A percentile compares a stretch with the other conserved stretches of the same genome.
These are phyloP conservation scores for Dalbergia cochinchinensis DNA, from an alignment of 306 rosid species.

Conservation along the genomic window DNA sequence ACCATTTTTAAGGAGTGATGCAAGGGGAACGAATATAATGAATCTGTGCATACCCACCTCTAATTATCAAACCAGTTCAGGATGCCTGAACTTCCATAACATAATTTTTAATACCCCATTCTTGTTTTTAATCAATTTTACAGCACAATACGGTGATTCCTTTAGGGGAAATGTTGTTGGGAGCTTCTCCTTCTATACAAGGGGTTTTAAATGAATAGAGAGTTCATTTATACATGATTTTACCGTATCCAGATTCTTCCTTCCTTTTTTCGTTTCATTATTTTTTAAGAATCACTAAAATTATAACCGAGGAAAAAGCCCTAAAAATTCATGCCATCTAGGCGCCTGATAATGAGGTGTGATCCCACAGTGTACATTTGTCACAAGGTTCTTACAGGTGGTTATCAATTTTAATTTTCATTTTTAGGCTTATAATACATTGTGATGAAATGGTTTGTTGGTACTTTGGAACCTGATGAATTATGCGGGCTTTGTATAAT, in stretches of 20 bases:
- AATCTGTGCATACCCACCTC: not conserved
- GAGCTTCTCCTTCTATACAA: not conserved
- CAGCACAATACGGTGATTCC: not conserved
- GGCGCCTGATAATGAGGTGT: not conserved
- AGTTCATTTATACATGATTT: constrained; percentile 7
- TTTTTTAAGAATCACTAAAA: not conserved
- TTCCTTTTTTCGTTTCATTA: not conserved
- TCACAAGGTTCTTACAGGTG: not conserved
- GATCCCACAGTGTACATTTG: not conserved
- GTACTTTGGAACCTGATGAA: not conserved
- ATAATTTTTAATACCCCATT: not conserved
- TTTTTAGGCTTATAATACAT: constrained; percentile 5
- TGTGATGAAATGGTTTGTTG: not conserved
- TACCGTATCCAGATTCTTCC: not conserved
- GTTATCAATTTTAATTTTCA: not conserved
- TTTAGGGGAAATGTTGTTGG: constrained; percentile 3
- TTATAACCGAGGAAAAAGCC: not conserved
- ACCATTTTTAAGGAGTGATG: not conserved
- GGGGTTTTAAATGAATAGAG: not conserved
- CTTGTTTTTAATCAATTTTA: not conserved
- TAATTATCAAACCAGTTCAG: constrained; percentile 8
- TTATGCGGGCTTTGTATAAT: not conserved
- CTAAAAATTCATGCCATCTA: not conserved
- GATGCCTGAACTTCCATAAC: constrained; percentile 7
- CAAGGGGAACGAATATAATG: not conserved